Evolutionary conservation across 1,284 basidiomycete genomes (phyloP).

Genomic region (Trichosporon asahii): DNA sequence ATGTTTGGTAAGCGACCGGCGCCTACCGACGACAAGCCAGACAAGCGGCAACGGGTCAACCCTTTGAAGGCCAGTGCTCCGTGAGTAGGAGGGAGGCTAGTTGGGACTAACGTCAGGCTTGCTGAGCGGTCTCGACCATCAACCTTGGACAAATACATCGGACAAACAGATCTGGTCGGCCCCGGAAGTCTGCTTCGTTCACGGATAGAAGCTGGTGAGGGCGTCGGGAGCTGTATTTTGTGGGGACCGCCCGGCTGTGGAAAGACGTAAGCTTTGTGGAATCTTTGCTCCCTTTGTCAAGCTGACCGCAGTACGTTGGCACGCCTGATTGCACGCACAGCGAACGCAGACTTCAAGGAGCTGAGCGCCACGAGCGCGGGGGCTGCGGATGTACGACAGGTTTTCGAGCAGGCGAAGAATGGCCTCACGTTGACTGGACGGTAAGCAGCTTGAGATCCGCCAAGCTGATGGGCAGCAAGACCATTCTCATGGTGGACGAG

Average conservation of each 20-base stretch:
- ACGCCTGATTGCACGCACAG: conserved; percentile 42
- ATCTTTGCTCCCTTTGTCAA: neutral
- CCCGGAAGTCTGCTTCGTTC: conserved; percentile 44
- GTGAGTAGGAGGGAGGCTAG: conserved; percentile 25
- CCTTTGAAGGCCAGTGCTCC: conserved; percentile 47
- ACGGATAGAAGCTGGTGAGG: conserved; percentile 44
- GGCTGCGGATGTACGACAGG: conserved; percentile 70
- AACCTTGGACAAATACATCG: conserved; percentile 37
- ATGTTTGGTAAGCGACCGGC: conserved; percentile 3
- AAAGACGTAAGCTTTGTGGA: conserved; percentile 41
- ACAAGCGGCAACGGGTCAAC: conserved; percentile 39
- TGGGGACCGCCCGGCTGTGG: conserved; percentile 52
- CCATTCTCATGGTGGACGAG: conserved; percentile 61
- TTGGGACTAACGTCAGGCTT: conserved; percentile 30
- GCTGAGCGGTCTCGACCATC: conserved; percentile 48
- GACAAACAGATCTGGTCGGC: conserved; percentile 47
- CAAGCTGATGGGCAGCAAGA: conserved; percentile 29
- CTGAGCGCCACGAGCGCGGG: conserved; percentile 71
- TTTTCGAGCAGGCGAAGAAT: conserved; percentile 77
- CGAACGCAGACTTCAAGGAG: conserved; percentile 65
- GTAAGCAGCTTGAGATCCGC: conserved; percentile 43
- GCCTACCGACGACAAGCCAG: conserved; percentile 7
- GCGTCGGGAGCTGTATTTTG: conserved; percentile 47
- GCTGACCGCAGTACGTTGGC: conserved; percentile 37
- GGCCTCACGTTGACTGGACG: conserved; percentile 66